Evolutionary conservation across 768 basidiomycete species (phyloP), one percentile per base, ranked within the genome.

Genomic region (Paxillus involutus): DNA sequence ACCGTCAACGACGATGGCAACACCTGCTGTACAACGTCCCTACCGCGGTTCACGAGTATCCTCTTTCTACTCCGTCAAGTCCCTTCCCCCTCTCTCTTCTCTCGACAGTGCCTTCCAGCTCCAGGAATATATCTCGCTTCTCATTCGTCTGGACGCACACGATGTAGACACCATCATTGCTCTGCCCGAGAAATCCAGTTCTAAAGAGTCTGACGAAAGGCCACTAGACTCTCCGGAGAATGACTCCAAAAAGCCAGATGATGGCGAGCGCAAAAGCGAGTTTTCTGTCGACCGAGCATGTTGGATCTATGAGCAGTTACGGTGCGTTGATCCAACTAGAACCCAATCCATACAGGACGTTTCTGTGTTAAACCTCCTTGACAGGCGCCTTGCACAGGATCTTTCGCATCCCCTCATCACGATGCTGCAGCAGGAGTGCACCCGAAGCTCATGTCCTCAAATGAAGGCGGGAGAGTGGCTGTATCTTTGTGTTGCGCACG

Each of bases 391-490:
- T 11, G 90, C 91, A 6, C 89, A 91, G 70, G 93, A 95, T 68
- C 77, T 95, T 32, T 85, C 89, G 0, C 86, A 92, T 62, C 91
- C 92, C 5, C 77, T 94, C 40, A 89, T 95, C 44, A 90, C 88
- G 2, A 85, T 84, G 66, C 74, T 94, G 39, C 92, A 94, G 66
- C 85, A 88, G 61, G 91, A 92, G 68, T 98, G 95, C 67, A 91
- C 87, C 12, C 83, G 91, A 37, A 73, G 80, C 35, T 83, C 88
- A 10, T 99, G 96, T 76, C 92, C 94, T 1, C 88, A 96, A 73
- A 99, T 99, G 96, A 95, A 95, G 71, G 94, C 95, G n/a, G 92
- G 91, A 51, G 93, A 98, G 76, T 98, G 96, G 96, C 79, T 92
- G 29, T 98, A 97, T 71, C 75, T 98, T 6, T 98, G 96, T 61